A percentile compares a stretch with the other conserved stretches of the same genome.
Evolutionary conservation across 257 asterid species (phyloP).

Genomic region (Echites panduratus): DNA sequence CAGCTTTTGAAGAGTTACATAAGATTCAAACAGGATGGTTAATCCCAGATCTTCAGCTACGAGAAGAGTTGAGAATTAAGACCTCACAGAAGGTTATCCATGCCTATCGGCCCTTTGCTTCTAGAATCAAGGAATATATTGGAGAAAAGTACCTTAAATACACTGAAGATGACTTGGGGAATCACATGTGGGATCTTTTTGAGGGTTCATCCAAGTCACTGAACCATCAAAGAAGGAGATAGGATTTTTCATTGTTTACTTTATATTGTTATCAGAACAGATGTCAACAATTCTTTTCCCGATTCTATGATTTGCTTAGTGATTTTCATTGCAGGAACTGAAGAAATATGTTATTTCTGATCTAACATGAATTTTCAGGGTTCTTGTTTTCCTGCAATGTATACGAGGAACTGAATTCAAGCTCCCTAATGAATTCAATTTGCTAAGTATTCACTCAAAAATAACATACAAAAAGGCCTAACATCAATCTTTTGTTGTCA

Average conservation of each 20-base stretch:
- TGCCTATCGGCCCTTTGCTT: conserved; percentile 45
- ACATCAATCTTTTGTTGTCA: background rate
- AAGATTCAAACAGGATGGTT: conserved; percentile 64
- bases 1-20: conserved; percentile 59
- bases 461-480: background rate
- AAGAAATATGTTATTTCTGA: background rate
- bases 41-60: conserved; percentile 51
- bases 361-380: background rate
- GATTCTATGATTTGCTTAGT: background rate
- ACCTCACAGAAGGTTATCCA: conserved; percentile 37
- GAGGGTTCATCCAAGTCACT: conserved; percentile 40
- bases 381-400: background rate
- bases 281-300: background rate
- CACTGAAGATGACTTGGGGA: conserved; percentile 50
- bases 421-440: background rate
- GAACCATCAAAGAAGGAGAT: conserved; percentile 37
- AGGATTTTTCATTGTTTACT: conserved; percentile 11
- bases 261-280: background rate
- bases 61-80: conserved; percentile 45
- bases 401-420: background rate
- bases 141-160: conserved; percentile 62
- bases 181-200: conserved; percentile 51
- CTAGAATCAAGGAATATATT: conserved; percentile 22
- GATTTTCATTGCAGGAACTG: background rate
- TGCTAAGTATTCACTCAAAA: background rate